These are phyloP conservation scores for Dendrobium nobile DNA, from an alignment of 106 monocot genomes.

Conservation along the genomic window DNA sequence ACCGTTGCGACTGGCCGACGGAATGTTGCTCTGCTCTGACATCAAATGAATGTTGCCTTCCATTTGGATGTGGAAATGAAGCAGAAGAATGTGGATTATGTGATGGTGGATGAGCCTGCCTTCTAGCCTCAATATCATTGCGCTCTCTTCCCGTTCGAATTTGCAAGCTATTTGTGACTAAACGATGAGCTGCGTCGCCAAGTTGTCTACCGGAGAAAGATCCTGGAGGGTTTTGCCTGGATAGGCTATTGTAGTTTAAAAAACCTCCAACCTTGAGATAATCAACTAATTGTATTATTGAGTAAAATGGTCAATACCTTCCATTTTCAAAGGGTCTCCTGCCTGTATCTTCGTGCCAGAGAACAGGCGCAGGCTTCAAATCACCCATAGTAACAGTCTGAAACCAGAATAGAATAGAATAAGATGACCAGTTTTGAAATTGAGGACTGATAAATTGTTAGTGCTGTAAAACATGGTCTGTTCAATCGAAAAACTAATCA, in stretches of 20 bases:
- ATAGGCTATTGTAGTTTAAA: not conserved
- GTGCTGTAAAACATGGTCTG: not conserved
- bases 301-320: constrained; percentile 27
- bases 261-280: not conserved
- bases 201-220: constrained; percentile 61
- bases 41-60: constrained; percentile 17
- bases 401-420: constrained; percentile 2
- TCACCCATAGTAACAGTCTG: constrained; percentile 64
- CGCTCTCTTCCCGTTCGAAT: not conserved
- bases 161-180: constrained; percentile 77
- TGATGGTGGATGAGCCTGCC: constrained; percentile 13
- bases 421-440: not conserved
- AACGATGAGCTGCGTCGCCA: constrained; percentile 86
- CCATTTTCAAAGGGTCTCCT: constrained; percentile 54
- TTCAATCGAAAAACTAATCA: not conserved
- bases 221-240: constrained; percentile 74
- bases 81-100: constrained; percentile 5
- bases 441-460: not conserved
- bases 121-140: constrained; percentile 1
- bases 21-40: constrained; percentile 16
- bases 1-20: constrained; percentile 12
- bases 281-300: not conserved
- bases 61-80: constrained; percentile 21
- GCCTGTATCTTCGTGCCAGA: constrained; percentile 95
- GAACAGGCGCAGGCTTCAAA: constrained; percentile 82